Percentiles rank a stretch among this genome's conserved stretches.
These are phyloP conservation scores for Aspergillus cejpii DNA, from an alignment of 2,329 filamentous ascomycete genomes.

Conservation along the genomic window DNA sequence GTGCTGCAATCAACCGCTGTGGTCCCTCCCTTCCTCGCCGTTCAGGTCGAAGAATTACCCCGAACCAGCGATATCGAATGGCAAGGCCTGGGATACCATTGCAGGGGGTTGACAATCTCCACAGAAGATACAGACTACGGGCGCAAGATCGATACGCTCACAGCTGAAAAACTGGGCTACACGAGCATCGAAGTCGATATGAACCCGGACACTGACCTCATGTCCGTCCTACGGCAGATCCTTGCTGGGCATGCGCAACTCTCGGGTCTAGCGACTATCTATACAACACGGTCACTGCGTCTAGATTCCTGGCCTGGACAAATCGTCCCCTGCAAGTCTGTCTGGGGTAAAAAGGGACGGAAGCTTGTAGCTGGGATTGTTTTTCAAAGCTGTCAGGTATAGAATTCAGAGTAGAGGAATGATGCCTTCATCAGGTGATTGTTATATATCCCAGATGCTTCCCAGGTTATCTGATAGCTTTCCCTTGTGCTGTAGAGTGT, in stretches of 20 bases:
- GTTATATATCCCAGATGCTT: no score
- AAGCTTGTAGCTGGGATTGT: constrained; percentile 34
- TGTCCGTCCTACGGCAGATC: constrained; percentile 21
- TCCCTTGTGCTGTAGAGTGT: no score
- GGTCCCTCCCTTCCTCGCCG: constrained; percentile 64
- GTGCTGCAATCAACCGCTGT: constrained; percentile 19
- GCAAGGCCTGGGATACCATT: constrained; percentile 60
- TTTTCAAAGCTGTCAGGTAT: constrained; percentile 20
- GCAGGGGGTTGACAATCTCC: constrained; percentile 23
- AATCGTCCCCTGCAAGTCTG: constrained; percentile 38
- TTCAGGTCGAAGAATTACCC: constrained; percentile 70
- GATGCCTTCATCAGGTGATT: background rate
- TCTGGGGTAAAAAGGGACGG: constrained; percentile 35
- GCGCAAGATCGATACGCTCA: constrained; percentile 19
- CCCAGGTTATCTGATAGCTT: no score
- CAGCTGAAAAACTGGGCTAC: constrained; percentile 23
- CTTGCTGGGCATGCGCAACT: constrained; percentile 14
- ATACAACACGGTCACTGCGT: constrained; percentile 27
- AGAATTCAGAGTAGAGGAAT: constrained; percentile 1
- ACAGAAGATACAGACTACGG: constrained; percentile 11
- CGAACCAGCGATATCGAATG: constrained; percentile 72
- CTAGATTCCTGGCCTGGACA: constrained; percentile 27
- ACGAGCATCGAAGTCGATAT: constrained; percentile 28
- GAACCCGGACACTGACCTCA: constrained; percentile 14
- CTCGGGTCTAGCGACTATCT: constrained; percentile 29